Conservation (phyloP, 495 filamentous ascomycete species). For the Penicillium arizonense region DNA sequence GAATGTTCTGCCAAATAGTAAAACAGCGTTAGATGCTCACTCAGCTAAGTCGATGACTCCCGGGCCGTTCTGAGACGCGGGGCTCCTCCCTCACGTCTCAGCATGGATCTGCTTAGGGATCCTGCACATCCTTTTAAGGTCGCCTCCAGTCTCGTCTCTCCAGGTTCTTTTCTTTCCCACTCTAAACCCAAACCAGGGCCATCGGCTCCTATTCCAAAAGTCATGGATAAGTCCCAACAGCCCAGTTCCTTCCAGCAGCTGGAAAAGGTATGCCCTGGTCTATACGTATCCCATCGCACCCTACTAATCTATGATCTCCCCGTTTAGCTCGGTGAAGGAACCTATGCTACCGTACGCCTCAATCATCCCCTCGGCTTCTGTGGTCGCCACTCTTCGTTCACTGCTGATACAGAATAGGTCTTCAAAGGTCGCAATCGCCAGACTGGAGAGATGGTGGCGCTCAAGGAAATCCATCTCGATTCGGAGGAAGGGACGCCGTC, state of each 20-base stretch:
- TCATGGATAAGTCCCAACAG: constrained; percentile 85
- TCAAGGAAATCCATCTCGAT: constrained; percentile 99
- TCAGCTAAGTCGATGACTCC: constrained; percentile 16
- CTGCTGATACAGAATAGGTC: constrained; percentile 56
- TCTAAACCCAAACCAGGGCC: constrained; percentile 14
- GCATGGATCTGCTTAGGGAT: constrained; percentile 26
- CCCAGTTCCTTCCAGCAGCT: constrained; percentile 98
- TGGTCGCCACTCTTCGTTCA: not conserved
- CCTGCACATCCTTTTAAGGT: constrained; percentile 29
- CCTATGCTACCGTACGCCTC: constrained; percentile 88
- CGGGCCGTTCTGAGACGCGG: constrained; percentile 20
- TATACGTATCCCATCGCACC: not conserved
- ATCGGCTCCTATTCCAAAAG: constrained; percentile 14
- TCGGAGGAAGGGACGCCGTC: constrained; percentile 97
- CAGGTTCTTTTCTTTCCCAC: constrained; percentile 37
- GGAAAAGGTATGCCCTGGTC: constrained; percentile 62
- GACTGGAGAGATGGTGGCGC: constrained; percentile 90
- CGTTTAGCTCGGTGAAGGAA: constrained; percentile 84
- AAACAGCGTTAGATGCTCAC: not conserved
- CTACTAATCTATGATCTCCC: constrained; percentile 16
- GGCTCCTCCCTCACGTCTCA: constrained; percentile 26
- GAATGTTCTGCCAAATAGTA: not conserved
- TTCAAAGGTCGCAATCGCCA: constrained; percentile 98
- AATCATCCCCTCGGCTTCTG: constrained; percentile 1
- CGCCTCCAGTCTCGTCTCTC: constrained; percentile 37